Evolutionary conservation across 768 basidiomycete genomes (phyloP), one percentile per base, ranked within the genome.

Genomic region (Suillus paluster): DNA sequence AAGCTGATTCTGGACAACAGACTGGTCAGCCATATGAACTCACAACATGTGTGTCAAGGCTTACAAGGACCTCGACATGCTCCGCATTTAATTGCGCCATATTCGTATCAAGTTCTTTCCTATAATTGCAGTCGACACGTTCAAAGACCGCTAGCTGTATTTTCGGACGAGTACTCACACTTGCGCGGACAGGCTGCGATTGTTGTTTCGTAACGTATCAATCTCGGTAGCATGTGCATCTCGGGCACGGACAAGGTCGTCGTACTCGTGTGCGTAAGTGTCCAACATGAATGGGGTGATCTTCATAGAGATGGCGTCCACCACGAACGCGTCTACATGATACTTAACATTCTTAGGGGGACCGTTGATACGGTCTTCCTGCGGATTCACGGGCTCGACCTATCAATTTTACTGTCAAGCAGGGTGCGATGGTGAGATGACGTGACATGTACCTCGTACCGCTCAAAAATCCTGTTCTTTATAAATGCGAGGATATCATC

Each of bases 211-310:
- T 25, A 99, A 82, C 39, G 83, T 81, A 67, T 97, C 97, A 72
- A 98, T 82, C 75, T 96, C 92, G 25, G 83, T 76, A 0, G 90
- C 88, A 76, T 97, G 94, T 62, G 91, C 91, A 62, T 95, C 94
- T 39, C 86, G 88, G 56, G 84, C 84, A 25, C 88, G 85, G 62
- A 92, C 78, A 58, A 88, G 76, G 61, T 97, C 95, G 65, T 92
- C 87, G 71, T 95, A 97, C 77, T 97, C 95, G 58, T 88, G 91
- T 36, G 89, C 85, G 71, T 93, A 97, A 21, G 86, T 83, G 70
- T 98, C 97, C 44, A 99, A 81, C 94, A 96, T 95, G 77, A 99
- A 96, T 0, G 97, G 94, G 5, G 96, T 97, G 66, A 99, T 94
- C 64, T 84, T 84, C 68, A 97, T 77, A 23, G 87, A 86, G 62